phyloP scores from a whole-genome alignment of 768 basidiomycete genomes.

The Flagelloscypha sp. region DNA sequence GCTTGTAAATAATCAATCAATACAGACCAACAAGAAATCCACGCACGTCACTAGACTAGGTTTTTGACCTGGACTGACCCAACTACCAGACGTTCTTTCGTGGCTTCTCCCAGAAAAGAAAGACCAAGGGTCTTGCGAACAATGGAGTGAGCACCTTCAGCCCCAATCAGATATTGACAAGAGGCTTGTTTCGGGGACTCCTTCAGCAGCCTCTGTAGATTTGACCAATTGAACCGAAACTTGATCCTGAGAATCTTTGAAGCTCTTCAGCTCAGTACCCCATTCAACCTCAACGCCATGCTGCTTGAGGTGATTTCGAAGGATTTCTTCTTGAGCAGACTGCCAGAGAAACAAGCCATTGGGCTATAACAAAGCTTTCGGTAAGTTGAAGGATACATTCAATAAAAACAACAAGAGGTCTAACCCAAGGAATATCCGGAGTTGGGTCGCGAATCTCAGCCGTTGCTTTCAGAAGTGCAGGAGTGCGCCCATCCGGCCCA shows the following conservation, averaged over 20 bases:
- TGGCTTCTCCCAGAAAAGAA: constrained; percentile 16
- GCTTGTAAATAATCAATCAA: no score
- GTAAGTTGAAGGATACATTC: no score
- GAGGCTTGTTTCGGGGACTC: constrained; percentile 18
- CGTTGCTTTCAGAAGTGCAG: constrained; percentile 8
- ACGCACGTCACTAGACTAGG: no score
- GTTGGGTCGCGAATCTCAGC: constrained; percentile 12
- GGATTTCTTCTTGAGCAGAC: constrained; percentile 14
- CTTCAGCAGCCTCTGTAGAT: constrained; percentile 3
- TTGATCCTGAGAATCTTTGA: constrained; percentile 16
- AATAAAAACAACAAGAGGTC: constrained; percentile 7
- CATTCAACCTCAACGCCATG: constrained; percentile 18
- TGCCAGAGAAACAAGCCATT: constrained; percentile 5
- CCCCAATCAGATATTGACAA: constrained; percentile 5
- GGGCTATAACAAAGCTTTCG: constrained; percentile 12
- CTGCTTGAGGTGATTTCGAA: constrained; percentile 17
- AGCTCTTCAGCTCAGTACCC: constrained; percentile 14
- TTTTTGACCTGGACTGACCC: no score
- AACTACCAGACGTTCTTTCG: no score
- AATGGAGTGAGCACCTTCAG: constrained; percentile 11
- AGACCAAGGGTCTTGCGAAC: constrained; percentile 11
- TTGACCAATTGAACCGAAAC: constrained; percentile 16
- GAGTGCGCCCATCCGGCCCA: constrained; percentile 11
- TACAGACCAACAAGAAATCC: no score
- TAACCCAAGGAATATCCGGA: constrained; percentile 19